A percentile compares a stretch with the other conserved stretches of the same genome.
Conservation (phyloP, 495 filamentous ascomycete genomes). For the Talaromyces nanjingensis region DNA sequence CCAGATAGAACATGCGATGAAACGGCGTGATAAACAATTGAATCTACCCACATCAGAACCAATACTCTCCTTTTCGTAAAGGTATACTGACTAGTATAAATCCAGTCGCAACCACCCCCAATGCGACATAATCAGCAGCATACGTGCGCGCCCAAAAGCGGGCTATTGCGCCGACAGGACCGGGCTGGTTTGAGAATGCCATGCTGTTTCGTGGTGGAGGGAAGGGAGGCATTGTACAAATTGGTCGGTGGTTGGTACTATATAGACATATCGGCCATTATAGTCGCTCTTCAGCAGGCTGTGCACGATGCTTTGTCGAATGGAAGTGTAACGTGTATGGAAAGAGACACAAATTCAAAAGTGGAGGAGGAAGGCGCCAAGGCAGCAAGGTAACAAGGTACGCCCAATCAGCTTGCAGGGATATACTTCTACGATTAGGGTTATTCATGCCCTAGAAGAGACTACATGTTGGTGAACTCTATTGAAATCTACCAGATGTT, state of each 20-base stretch:
- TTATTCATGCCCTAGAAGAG: not conserved
- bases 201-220: slow-evolving; percentile 12
- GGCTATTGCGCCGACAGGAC: slow-evolving; percentile 30
- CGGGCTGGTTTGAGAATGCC: slow-evolving; percentile 20
- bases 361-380: not conserved
- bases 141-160: slow-evolving; percentile 62
- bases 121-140: slow-evolving; percentile 77
- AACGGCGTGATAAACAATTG: slow-evolving; percentile 74
- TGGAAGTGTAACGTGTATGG: not conserved
- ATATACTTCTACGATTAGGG: not conserved
- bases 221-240: slow-evolving; percentile 3
- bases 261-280: not conserved
- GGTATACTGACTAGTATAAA: slow-evolving; percentile 53
- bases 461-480: not conserved
- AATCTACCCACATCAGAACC: slow-evolving; percentile 36
- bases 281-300: not conserved
- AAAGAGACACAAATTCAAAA: not conserved
- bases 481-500: no score
- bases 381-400: no score
- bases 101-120: slow-evolving; percentile 56
- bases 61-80: not conserved
- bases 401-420: not conserved
- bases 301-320: not conserved
- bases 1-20: slow-evolving; percentile 69
- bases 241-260: not conserved